A percentile compares a stretch with the other conserved stretches of the same genome.
Conservation (phyloP, 805 yeast genomes). For the Ogataea nakhonphanomensis region DNA sequence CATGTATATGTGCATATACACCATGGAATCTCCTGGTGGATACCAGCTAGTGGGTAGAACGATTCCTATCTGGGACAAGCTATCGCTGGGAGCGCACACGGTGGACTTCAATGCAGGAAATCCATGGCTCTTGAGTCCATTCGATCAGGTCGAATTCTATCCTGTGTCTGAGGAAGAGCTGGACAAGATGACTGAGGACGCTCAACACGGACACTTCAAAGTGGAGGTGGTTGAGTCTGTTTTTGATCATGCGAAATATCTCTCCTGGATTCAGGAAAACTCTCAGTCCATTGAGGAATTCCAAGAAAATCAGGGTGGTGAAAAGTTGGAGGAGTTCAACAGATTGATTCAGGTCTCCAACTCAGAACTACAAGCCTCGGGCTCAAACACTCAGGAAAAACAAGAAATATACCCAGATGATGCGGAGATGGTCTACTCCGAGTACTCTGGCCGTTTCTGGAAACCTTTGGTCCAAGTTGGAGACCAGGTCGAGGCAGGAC, state of each 20-base stretch:
- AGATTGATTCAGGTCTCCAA: conserved; percentile 77
- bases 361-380: conserved; percentile 59
- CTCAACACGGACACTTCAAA: conserved; percentile 73
- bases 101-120: conserved; percentile 40
- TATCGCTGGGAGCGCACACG: conserved; percentile 67
- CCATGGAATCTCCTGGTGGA: conserved; percentile 99
- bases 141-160: conserved; percentile 92
- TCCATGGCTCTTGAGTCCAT: conserved; percentile 91
- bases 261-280: conserved; percentile 74
- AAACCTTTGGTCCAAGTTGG: conserved; percentile 81
- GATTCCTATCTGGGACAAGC: conserved; percentile 96
- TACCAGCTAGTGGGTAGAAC: conserved; percentile 96
- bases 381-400: conserved; percentile 43
- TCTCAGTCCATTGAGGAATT: conserved; percentile 67
- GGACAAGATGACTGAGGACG: conserved; percentile 66
- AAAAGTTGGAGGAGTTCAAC: conserved; percentile 81
- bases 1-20: conserved; percentile 97
- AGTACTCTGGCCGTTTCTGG: conserved; percentile 97
- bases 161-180: conserved; percentile 86
- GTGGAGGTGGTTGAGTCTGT: conserved; percentile 73
- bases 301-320: conserved; percentile 68
- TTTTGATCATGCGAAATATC: conserved; percentile 78
- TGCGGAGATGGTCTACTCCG: conserved; percentile 86
- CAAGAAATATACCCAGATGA: conserved; percentile 65
- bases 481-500: conserved; percentile 67